Evolutionary conservation across 2,329 filamentous ascomycete species (phyloP).

Genomic region (Emergomyces pasteurianus): DNA sequence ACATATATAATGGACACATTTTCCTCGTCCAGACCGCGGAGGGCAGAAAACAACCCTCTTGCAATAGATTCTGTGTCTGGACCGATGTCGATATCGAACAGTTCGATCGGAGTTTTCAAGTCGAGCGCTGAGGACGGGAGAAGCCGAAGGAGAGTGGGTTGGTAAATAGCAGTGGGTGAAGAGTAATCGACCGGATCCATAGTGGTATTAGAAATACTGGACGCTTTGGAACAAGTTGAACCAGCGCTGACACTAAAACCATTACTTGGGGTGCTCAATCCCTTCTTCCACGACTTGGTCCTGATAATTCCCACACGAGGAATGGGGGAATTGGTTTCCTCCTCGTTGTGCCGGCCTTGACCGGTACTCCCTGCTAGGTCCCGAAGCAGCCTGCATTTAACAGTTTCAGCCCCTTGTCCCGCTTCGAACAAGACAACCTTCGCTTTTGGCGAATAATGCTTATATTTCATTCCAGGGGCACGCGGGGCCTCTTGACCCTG

Average conservation of each 20-base stretch:
- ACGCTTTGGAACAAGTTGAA: background rate
- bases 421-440: constrained; percentile 72
- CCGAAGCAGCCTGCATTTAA: constrained; percentile 21
- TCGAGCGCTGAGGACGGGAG: background rate
- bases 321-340: background rate
- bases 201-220: background rate
- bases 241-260: background rate
- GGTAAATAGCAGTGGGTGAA: background rate
- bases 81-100: constrained; percentile 64
- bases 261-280: background rate
- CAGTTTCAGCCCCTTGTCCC: constrained; percentile 21
- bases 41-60: constrained; percentile 72
- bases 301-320: constrained; percentile 18
- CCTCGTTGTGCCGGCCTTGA: constrained; percentile 16
- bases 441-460: constrained; percentile 89
- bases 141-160: background rate
- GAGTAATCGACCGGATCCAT: background rate
- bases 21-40: constrained; percentile 71
- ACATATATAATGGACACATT: constrained; percentile 77
- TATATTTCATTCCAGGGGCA: constrained; percentile 97
- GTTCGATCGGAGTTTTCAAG: constrained; percentile 16
- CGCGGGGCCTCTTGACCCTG: constrained; percentile 55
- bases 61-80: constrained; percentile 61
- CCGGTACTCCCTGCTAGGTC: constrained; percentile 25
- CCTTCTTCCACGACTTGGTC: constrained; percentile 22